These are phyloP conservation scores for Monosporascus sp. DNA, from an alignment of 2,329 filamentous ascomycete species.

Conservation along the genomic window DNA sequence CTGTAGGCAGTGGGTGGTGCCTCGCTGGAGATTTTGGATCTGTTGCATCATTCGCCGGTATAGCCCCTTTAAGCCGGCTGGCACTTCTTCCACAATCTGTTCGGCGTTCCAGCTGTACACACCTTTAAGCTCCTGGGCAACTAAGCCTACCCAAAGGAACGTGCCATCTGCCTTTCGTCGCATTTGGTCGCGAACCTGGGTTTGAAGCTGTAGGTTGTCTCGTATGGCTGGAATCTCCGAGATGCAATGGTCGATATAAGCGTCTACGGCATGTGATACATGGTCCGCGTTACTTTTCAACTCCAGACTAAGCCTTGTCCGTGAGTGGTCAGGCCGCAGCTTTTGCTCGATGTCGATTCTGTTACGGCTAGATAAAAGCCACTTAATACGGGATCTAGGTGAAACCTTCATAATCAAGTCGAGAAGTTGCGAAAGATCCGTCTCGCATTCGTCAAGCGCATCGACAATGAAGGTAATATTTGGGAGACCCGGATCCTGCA, in stretches of 20 bases:
- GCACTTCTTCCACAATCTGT: conserved; percentile 17
- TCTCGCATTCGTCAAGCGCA: conserved; percentile 41
- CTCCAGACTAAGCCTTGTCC: conserved; percentile 29
- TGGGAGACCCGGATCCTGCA: conserved; percentile 24
- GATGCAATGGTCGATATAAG: conserved; percentile 33
- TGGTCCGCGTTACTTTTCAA: conserved; percentile 25
- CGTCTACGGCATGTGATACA: conserved; percentile 31
- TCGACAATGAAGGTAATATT: conserved; percentile 36
- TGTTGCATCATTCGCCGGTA: conserved; percentile 34
- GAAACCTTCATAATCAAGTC: conserved; percentile 27
- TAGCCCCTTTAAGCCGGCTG: conserved; percentile 28
- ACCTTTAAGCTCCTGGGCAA: conserved; percentile 27
- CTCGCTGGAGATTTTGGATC: conserved; percentile 20
- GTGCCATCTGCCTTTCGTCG: conserved; percentile 30
- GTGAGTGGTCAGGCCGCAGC: conserved; percentile 9
- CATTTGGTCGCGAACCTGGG: background rate
- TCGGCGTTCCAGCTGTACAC: conserved; percentile 6
- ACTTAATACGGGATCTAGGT: conserved; percentile 28
- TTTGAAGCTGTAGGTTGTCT: background rate
- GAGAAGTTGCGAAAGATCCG: conserved; percentile 26
- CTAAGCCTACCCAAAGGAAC: conserved; percentile 40
- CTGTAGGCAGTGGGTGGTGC: conserved; percentile 25
- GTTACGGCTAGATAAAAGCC: conserved; percentile 40
- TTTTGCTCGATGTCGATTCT: conserved; percentile 29
- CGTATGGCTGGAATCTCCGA: background rate